A percentile compares a stretch with the other conserved stretches of the same genome.
These are phyloP conservation scores for Omphalotus guepiniiformis DNA, from an alignment of 768 basidiomycete species.

Conservation along the genomic window DNA sequence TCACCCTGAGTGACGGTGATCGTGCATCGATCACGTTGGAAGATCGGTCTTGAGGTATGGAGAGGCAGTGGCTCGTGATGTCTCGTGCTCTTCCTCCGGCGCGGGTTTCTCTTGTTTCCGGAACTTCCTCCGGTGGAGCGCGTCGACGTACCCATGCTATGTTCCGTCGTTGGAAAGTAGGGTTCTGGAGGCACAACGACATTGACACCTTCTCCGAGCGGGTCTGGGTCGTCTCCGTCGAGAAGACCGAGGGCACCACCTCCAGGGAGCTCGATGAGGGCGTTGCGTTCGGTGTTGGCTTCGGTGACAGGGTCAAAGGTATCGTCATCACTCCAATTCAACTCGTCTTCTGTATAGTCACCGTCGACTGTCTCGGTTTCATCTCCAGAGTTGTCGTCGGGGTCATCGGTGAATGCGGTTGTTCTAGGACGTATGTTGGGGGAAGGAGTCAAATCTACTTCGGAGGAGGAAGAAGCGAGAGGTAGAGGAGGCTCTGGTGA, in stretches of 20 bases:
- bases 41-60: constrained; percentile 71
- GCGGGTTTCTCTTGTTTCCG: constrained; percentile 41
- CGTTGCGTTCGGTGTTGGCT: constrained; percentile 84
- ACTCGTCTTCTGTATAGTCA: constrained; percentile 50
- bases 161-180: constrained; percentile 74
- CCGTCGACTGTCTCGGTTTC: constrained; percentile 39
- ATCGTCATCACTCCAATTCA: constrained; percentile 56
- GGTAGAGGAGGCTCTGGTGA: constrained; percentile 51
- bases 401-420: constrained; percentile 56
- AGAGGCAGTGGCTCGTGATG: constrained; percentile 63
- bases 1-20: constrained; percentile 86
- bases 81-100: constrained; percentile 58
- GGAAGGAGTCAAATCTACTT: constrained; percentile 54
- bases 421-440: constrained; percentile 50
- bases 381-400: constrained; percentile 59
- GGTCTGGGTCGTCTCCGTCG: constrained; percentile 61
- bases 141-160: constrained; percentile 26
- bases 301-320: constrained; percentile 78
- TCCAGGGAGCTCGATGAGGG: constrained; percentile 37
- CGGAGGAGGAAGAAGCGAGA: constrained; percentile 55
- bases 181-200: constrained; percentile 82
- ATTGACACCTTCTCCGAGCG: constrained; percentile 89
- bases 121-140: constrained; percentile 28
- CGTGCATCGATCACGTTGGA: constrained; percentile 90
- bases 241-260: constrained; percentile 31